phyloP scores from a whole-genome alignment of 306 rosid genomes.

The Sphenostylis stenocarpa region DNA sequence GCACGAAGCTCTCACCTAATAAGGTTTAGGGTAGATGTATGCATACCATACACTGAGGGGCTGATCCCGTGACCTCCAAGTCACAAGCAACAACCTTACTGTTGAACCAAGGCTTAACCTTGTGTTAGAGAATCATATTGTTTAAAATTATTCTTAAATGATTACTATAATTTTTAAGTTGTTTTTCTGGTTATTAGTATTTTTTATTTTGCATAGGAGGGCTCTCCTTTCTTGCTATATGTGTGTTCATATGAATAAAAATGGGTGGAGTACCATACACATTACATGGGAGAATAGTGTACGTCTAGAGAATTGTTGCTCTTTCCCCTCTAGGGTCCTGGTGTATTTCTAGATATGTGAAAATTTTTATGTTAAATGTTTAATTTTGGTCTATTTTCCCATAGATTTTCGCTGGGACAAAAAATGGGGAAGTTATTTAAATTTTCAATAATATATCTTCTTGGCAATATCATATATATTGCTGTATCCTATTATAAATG shows the following conservation, averaged over 20 bases:
- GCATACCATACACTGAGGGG: not conserved
- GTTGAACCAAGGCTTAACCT: not conserved
- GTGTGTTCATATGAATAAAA: not conserved
- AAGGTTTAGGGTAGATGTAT: not conserved
- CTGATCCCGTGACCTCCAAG: not conserved
- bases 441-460: not conserved
- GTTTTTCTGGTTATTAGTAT: not conserved
- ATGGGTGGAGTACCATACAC: not conserved
- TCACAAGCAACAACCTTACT: not conserved
- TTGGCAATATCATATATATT: not conserved
- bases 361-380: not conserved
- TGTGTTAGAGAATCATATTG: not conserved
- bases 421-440: constrained; percentile 20
- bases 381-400: not conserved
- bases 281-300: not conserved
- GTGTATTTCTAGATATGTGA: not conserved
- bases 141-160: not conserved
- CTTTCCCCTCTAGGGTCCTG: not conserved
- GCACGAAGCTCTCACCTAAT: not conserved
- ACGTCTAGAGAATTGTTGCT: not conserved
- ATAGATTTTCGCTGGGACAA: not conserved
- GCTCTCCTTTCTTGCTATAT: not conserved
- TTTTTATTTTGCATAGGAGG: not conserved
- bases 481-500: not conserved
- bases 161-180: not conserved